phyloP scores from a whole-genome alignment of 768 basidiomycete genomes.

The Hemileccinum impolitum region DNA sequence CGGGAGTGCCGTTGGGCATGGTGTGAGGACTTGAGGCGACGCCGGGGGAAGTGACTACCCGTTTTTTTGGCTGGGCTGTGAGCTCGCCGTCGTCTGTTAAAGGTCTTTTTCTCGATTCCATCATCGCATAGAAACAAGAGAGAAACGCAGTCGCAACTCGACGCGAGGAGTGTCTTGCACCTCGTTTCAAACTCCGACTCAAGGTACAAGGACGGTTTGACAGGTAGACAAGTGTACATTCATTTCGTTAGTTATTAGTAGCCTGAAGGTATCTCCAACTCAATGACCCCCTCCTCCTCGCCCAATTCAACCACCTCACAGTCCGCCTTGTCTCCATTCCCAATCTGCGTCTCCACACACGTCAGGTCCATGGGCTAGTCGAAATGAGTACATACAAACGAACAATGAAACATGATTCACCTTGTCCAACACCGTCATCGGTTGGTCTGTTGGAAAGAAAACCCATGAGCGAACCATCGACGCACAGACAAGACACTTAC shows the following conservation, averaged over 20 bases:
- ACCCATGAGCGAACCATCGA: slow-evolving; percentile 3
- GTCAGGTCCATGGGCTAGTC: slow-evolving; percentile 70
- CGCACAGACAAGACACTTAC: slow-evolving; percentile 48
- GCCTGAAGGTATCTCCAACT: slow-evolving; percentile 29
- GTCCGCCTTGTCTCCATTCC: slow-evolving; percentile 70
- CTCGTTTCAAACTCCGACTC: slow-evolving; percentile 28
- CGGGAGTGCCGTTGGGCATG: slow-evolving; percentile 38
- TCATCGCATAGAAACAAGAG: slow-evolving; percentile 26
- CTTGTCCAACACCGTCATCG: slow-evolving; percentile 78
- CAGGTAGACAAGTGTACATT: no score
- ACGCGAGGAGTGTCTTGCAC: slow-evolving; percentile 8
- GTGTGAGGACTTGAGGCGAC: slow-evolving; percentile 47
- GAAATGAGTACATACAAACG: background rate
- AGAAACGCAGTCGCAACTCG: background rate
- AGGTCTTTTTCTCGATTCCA: slow-evolving; percentile 62
- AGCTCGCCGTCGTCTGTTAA: slow-evolving; percentile 49
- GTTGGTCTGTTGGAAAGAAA: slow-evolving; percentile 64
- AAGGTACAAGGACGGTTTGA: no score
- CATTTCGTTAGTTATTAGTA: slow-evolving; percentile 29
- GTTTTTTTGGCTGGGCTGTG: slow-evolving; percentile 49
- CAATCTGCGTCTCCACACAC: slow-evolving; percentile 93
- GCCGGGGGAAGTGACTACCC: slow-evolving; percentile 41
- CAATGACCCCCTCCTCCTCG: slow-evolving; percentile 16
- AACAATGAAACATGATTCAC: slow-evolving; percentile 35
- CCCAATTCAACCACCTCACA: slow-evolving; percentile 78